Conservation (phyloP, 73 alveolate species). For the Stentor roeselii region DNA sequence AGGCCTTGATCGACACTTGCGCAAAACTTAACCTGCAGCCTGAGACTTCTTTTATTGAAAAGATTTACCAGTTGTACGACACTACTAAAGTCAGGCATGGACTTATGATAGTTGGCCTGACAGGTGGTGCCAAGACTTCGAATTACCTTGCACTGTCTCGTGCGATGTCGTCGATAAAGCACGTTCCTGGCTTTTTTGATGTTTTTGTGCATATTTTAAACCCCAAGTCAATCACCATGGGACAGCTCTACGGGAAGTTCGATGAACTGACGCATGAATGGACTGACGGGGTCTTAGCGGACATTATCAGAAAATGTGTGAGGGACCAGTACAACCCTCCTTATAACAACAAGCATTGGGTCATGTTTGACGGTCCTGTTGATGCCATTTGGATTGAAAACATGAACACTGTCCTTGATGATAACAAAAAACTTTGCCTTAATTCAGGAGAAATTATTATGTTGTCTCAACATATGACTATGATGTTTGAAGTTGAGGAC, state of each 20-base stretch:
- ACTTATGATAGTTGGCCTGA: constrained; percentile 99
- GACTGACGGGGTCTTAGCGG: constrained; percentile 97
- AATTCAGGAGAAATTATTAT: constrained; percentile 94
- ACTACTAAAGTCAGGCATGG: constrained; percentile 99
- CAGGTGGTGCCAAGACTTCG: constrained; percentile 99
- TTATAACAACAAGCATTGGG: constrained; percentile 92
- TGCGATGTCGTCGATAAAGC: constrained; percentile 67
- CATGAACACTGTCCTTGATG: constrained; percentile 99
- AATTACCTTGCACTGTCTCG: constrained; percentile 89
- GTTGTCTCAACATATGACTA: constrained; percentile 93
- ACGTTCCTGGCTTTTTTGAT: constrained; percentile 16
- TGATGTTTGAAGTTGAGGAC: constrained; percentile 98
- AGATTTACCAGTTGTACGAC: constrained; percentile 98
- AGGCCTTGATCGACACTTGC: constrained; percentile 74
- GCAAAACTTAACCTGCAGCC: constrained; percentile 80
- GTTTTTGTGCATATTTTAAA: constrained; percentile 75
- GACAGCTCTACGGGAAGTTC: constrained; percentile 91
- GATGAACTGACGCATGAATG: constrained; percentile 98
- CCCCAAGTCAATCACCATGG: constrained; percentile 99
- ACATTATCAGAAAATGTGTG: constrained; percentile 49
- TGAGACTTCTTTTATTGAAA: constrained; percentile 87
- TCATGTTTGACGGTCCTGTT: constrained; percentile 98
- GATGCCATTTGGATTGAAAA: constrained; percentile 99
- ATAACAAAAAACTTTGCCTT: constrained; percentile 96
- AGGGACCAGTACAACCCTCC: constrained; percentile 50